Base-by-base conservation (phyloP, 176 grass and related monocot genomes). In the Thinopyrum elongatum region DNA sequence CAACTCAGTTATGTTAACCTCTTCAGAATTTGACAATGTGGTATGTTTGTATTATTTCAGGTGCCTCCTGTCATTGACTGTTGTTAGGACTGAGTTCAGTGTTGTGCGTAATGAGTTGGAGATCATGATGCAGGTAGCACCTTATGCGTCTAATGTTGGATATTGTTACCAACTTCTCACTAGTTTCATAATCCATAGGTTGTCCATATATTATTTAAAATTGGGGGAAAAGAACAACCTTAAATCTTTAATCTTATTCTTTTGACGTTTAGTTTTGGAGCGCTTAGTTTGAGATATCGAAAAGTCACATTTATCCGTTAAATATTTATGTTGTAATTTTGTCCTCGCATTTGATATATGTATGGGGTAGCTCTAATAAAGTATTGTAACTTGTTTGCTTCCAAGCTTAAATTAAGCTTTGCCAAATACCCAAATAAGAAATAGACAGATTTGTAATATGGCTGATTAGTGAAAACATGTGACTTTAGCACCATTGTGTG, bases 121-220 rank as follows among this genome's bases (percentile, higher is more conserved):
- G 65, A 89, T 62, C 76, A 94, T 97, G 95, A 77, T 97, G 71
- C 90, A 94, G 95, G 95, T 97, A 86, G 22, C 39, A 70, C 39
- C 22, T 44, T 81, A 27, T 14, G 13, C 8, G 19, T 69, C 78
- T 67, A 46, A 64, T 29, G 26, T 77, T 67, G 44, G 4, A 38
- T 80, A 77, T 90, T 76, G 22, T 3, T 84, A 74, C 4, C 6
- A 58, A 5, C 8, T 35, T 68, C 19, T 90, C 19, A 75, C 44
- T 64, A 27, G 4, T 55, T 15, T 5, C 49, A 7, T 60, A 68
- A 3, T 82, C 70, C 15, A 59, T 77, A 36, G 13, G 47, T 77
- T 16, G 3, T n/a, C 3, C 25, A 7, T 51, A 51, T 6, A 51
- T 51, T 62, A 8, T 35, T 14, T 21, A 39, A 0, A 2, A 21